A percentile compares a stretch with the other conserved stretches of the same genome.
These are phyloP conservation scores for Sphaerostilbella broomeana DNA, from an alignment of 2,329 filamentous ascomycete species.

Conservation along the genomic window DNA sequence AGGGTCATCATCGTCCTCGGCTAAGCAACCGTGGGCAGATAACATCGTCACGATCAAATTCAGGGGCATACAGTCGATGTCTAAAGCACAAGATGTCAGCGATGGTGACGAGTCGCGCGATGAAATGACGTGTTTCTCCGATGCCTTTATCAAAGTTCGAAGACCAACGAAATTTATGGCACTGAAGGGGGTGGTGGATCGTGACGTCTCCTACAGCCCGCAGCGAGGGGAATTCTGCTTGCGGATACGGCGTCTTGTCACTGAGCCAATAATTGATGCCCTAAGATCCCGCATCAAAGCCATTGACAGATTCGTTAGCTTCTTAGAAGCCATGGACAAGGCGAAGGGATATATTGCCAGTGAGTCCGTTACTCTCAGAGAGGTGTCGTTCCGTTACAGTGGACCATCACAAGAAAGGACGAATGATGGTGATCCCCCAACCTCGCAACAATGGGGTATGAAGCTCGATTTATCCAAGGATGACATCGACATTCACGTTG, in stretches of 20 bases:
- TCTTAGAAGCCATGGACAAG: conserved; percentile 58
- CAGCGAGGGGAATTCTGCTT: conserved; percentile 57
- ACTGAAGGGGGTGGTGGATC: conserved; percentile 50
- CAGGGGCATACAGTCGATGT: conserved; percentile 34
- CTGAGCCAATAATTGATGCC: conserved; percentile 51
- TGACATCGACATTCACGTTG: conserved; percentile 52
- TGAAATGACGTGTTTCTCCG: conserved; percentile 36
- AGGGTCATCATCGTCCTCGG: conserved; percentile 14
- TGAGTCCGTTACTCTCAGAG: conserved; percentile 53
- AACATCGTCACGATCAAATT: conserved; percentile 55
- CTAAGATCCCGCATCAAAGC: conserved; percentile 56
- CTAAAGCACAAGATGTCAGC: conserved; percentile 9
- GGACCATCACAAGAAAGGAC: conserved; percentile 17
- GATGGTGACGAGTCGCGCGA: conserved; percentile 11
- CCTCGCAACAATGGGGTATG: conserved; percentile 41
- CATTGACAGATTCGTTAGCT: conserved; percentile 64
- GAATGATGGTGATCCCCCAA: background rate
- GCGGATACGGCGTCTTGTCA: conserved; percentile 51
- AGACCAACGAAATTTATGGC: conserved; percentile 48
- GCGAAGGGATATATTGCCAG: conserved; percentile 49
- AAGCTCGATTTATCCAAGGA: conserved; percentile 50
- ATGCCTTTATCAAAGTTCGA: conserved; percentile 49
- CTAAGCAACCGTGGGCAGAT: conserved; percentile 47
- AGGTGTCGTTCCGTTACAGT: conserved; percentile 64
- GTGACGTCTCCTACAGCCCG: conserved; percentile 56